Percentiles rank a stretch among this genome's conserved stretches.
These are phyloP conservation scores for Chaetomium tenue DNA, from an alignment of 495 filamentous ascomycete genomes.

Conservation along the genomic window DNA sequence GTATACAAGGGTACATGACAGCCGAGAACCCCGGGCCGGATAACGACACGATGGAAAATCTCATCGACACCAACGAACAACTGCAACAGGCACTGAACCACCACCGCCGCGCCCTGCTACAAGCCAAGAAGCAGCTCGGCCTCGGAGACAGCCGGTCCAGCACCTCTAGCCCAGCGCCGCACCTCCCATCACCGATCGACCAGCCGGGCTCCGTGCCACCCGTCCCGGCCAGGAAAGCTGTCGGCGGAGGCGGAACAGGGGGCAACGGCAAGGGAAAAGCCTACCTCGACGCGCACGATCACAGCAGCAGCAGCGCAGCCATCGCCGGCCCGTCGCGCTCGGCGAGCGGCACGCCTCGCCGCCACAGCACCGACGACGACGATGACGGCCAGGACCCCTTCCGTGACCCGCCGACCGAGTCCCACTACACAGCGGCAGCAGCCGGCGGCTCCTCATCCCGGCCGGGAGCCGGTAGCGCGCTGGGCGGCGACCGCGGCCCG, in stretches of 20 bases:
- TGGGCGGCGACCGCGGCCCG: conserved; percentile 18
- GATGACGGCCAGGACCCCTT: conserved; percentile 46
- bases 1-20: conserved; percentile 80
- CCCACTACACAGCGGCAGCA: conserved; percentile 9
- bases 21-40: conserved; percentile 76
- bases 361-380: conserved; percentile 14
- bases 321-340: conserved; percentile 38
- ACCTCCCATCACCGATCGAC: not conserved
- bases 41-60: conserved; percentile 83
- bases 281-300: conserved; percentile 28
- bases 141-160: conserved; percentile 25
- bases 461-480: not conserved
- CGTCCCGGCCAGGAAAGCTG: not conserved
- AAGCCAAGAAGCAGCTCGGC: conserved; percentile 59
- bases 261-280: conserved; percentile 48
- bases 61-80: conserved; percentile 94
- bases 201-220: not conserved
- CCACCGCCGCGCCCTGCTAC: conserved; percentile 76
- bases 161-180: conserved; percentile 20
- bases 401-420: conserved; percentile 42
- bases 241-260: conserved; percentile 9
- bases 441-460: not conserved
- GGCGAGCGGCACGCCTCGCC: conserved; percentile 35
- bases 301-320: conserved; percentile 16
- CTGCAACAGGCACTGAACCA: conserved; percentile 72